Conservation (phyloP, 202 grass and related monocot genomes). For the Bolboschoenoplectus hybrid region DNA sequence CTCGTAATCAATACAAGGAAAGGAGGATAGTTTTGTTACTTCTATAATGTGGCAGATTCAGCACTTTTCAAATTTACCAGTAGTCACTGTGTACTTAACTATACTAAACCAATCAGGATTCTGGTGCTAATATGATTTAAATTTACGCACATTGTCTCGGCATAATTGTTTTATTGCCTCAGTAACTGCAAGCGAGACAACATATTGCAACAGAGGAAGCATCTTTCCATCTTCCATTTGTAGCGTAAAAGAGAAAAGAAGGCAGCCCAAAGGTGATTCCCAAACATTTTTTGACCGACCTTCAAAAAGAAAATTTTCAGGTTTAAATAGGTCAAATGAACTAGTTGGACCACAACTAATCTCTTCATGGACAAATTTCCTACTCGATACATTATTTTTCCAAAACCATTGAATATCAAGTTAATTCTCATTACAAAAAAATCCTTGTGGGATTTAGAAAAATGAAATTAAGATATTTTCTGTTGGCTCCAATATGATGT, state of each 20-base stretch:
- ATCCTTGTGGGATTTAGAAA: not conserved
- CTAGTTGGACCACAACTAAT: not conserved
- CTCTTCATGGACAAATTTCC: not conserved
- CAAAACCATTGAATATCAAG: not conserved
- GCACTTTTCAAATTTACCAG: not conserved
- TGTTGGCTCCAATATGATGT: not conserved
- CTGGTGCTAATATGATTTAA: not conserved
- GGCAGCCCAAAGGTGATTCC: constrained; percentile 86
- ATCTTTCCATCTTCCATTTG: constrained; percentile 78
- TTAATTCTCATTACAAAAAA: not conserved
- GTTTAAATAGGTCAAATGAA: not conserved
- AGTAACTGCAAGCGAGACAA: constrained; percentile 78
- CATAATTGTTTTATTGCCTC: constrained; percentile 81
- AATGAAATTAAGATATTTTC: not conserved
- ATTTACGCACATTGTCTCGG: constrained; percentile 50
- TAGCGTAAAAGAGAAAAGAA: constrained; percentile 92
- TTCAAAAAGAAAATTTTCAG: constrained; percentile 23
- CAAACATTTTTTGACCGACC: constrained; percentile 80
- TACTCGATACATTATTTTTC: not conserved
- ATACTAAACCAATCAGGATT: not conserved
- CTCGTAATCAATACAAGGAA: not conserved
- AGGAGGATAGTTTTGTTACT: not conserved
- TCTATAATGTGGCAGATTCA: not conserved
- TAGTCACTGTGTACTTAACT: not conserved
- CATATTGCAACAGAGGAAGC: constrained; percentile 89